Evolutionary conservation across 2,329 filamentous ascomycete genomes (phyloP).

Genomic region (Ascochyta lentis): DNA sequence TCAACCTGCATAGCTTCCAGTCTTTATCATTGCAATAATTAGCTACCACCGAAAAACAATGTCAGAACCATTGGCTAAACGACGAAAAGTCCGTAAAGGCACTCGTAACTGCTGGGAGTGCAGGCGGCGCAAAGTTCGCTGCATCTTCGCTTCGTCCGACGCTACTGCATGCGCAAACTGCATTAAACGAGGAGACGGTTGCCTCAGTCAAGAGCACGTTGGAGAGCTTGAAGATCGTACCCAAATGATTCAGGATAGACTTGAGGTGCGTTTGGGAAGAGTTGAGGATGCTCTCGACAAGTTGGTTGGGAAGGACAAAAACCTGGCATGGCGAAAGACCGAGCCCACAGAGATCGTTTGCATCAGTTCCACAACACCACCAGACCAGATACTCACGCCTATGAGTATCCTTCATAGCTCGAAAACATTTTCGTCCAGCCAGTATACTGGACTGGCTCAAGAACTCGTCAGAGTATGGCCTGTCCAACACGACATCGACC

Average conservation of each 20-base stretch:
- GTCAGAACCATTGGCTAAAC: constrained; percentile 2
- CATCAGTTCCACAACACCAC: too few species aligned
- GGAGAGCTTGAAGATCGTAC: background rate
- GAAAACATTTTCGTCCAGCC: background rate
- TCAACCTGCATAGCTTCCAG: too few species aligned
- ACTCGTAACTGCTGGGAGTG: constrained; percentile 51
- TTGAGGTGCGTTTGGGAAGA: too few species aligned
- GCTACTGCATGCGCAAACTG: constrained; percentile 26
- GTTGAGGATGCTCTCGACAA: too few species aligned
- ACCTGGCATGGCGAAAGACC: too few species aligned
- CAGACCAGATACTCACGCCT: too few species aligned
- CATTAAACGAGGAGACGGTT: constrained; percentile 20
- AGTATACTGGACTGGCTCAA: constrained; percentile 28
- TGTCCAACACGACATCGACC: constrained; percentile 39
- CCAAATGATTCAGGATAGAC: too few species aligned
- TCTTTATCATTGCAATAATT: background rate
- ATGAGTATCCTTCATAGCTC: too few species aligned
- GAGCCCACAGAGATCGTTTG: too few species aligned
- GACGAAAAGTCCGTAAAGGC: constrained; percentile 47
- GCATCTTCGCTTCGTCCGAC: constrained; percentile 17
- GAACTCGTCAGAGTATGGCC: constrained; percentile 44
- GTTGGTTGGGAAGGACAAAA: too few species aligned
- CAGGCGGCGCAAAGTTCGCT: constrained; percentile 39
- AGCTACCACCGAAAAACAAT: background rate
- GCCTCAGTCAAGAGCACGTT: constrained; percentile 32